Conservation (phyloP, 2,329 filamentous ascomycete species). For the Volutella citrinella region DNA sequence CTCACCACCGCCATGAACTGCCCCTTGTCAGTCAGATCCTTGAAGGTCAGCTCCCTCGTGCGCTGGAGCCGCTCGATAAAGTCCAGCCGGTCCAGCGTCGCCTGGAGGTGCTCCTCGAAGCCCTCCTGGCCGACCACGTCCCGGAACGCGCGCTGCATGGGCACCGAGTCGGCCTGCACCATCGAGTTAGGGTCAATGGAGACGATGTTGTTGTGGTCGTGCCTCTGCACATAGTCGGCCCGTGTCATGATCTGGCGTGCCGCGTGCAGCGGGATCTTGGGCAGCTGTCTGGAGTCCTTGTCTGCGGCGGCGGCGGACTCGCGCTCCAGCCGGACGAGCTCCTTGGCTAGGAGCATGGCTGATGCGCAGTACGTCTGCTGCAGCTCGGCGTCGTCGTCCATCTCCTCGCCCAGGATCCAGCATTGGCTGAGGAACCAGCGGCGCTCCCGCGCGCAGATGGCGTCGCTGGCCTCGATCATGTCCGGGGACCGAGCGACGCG, state of each 20-base stretch:
- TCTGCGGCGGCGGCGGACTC: constrained; percentile 24
- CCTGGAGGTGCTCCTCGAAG: constrained; percentile 51
- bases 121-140: constrained; percentile 47
- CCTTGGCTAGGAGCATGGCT: constrained; percentile 57
- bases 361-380: constrained; percentile 57
- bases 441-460: constrained; percentile 59
- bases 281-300: constrained; percentile 30
- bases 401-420: constrained; percentile 62
- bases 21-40: too few species aligned
- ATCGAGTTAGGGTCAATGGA: constrained; percentile 54
- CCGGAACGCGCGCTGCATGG: constrained; percentile 57
- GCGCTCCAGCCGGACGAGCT: constrained; percentile 49
- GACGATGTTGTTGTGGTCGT: constrained; percentile 57
- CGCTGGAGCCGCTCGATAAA: constrained; percentile 52
- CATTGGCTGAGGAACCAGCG: constrained; percentile 67
- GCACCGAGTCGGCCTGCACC: constrained; percentile 54
- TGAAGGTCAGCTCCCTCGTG: constrained; percentile 55
- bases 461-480: constrained; percentile 49
- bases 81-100: constrained; percentile 49
- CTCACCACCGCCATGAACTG: too few species aligned
- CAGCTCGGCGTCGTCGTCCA: constrained; percentile 67
- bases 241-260: constrained; percentile 54
- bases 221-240: constrained; percentile 53
- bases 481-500: constrained; percentile 50
- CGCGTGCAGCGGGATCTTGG: constrained; percentile 47